Conservation (phyloP, 371 early-diverging fungal genomes). For the Apophysomyces trapeziformis region DNA sequence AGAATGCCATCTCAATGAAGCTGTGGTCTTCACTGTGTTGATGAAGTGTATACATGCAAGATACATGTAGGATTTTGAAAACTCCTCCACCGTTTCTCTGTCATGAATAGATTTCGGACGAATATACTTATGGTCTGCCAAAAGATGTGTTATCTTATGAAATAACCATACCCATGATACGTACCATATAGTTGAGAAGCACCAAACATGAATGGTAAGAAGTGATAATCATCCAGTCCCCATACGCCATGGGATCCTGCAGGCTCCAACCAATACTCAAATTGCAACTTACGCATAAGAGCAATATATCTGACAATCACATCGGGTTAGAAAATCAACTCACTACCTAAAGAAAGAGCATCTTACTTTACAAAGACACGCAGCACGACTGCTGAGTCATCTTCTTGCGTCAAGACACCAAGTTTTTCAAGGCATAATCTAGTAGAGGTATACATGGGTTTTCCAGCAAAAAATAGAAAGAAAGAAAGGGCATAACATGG, state of each 20-base stretch:
- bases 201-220: conserved; percentile 97
- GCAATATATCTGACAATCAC: conserved; percentile 72
- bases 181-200: conserved; percentile 83
- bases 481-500: neutral
- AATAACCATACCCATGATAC: neutral
- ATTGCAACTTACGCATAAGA: conserved; percentile 88
- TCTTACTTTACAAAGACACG: conserved; percentile 78
- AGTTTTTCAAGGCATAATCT: conserved; percentile 83
- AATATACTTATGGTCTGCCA: conserved; percentile 74
- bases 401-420: conserved; percentile 62
- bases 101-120: conserved; percentile 90
- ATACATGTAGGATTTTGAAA: conserved; percentile 89
- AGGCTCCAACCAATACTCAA: conserved; percentile 96
- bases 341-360: conserved; percentile 6
- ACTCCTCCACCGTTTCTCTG: conserved; percentile 81
- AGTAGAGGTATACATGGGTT: conserved; percentile 6
- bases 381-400: conserved; percentile 77
- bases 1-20: conserved; percentile 82
- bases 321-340: neutral
- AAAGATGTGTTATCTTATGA: neutral
- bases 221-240: conserved; percentile 99
- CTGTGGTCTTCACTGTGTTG: conserved; percentile 70
- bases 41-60: conserved; percentile 91
- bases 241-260: conserved; percentile 99
- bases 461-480: neutral